Evolutionary conservation across 2,329 filamentous ascomycete species (phyloP).

Genomic region (Elsinoe batatas): DNA sequence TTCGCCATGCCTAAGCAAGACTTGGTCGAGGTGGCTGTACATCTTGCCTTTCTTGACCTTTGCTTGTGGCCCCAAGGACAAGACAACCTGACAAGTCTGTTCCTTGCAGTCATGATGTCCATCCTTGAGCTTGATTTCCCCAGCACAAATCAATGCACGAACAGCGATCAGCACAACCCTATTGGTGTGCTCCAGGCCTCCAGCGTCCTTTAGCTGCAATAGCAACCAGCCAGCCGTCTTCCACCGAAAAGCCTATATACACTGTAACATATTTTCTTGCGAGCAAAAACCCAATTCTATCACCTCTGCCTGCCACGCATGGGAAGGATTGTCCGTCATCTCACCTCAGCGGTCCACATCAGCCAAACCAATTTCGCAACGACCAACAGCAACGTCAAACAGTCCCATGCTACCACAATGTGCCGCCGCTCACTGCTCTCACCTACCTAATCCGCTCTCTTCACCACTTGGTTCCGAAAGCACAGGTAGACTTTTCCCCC

Average conservation of each 20-base stretch:
- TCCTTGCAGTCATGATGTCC: neutral
- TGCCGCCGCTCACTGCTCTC: neutral
- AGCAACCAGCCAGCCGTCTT: no score
- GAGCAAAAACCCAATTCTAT: no score
- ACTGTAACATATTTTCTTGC: no score
- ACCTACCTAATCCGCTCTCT: neutral
- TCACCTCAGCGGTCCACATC: no score
- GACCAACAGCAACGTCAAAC: neutral
- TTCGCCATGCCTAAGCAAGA: neutral
- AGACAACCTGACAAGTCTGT: neutral
- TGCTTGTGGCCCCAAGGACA: neutral
- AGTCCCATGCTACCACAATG: neutral
- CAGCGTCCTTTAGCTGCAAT: no score
- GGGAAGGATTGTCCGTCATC: no score
- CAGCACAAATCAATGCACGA: neutral
- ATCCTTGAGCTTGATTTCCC: neutral
- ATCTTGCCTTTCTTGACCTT: neutral
- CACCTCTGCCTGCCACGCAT: no score
- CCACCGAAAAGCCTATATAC: no score
- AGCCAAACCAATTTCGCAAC: neutral
- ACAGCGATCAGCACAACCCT: neutral
- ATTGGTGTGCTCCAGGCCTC: neutral
- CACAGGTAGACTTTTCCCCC: neutral
- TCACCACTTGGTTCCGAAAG: no score
- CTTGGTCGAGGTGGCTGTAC: conserved; percentile 2